Evolutionary conservation across 1,284 basidiomycete genomes (phyloP).

Genomic region (Trametes pubescens): DNA sequence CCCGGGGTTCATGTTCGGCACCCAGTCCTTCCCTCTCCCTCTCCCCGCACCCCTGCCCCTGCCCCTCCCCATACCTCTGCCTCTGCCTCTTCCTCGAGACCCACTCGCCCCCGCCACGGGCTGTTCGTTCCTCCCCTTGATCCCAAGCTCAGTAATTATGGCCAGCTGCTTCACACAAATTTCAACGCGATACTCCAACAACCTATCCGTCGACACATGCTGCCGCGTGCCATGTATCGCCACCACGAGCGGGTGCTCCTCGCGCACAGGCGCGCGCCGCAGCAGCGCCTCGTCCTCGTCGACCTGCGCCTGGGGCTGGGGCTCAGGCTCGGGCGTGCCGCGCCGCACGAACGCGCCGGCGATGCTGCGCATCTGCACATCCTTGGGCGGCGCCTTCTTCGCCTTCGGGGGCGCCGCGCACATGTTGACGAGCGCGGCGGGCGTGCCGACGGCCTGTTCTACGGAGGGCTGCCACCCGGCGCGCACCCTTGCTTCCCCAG

Average conservation of each 20-base stretch:
- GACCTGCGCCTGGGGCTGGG: not conserved
- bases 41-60: not conserved
- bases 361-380: constrained; percentile 38
- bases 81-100: not conserved
- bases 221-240: constrained; percentile 36
- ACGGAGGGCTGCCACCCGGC: constrained; percentile 33
- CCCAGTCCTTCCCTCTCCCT: not conserved
- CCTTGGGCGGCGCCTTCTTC: constrained; percentile 18
- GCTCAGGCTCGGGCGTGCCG: constrained; percentile 26
- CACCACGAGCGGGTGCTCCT: constrained; percentile 40
- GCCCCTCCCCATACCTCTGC: not conserved
- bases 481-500: constrained; percentile 32
- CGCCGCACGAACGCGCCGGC: constrained; percentile 47
- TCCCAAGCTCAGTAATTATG: constrained; percentile 46
- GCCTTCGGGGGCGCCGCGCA: constrained; percentile 36
- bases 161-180: constrained; percentile 51
- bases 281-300: not conserved
- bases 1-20: not conserved
- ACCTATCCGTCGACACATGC: constrained; percentile 50
- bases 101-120: constrained; percentile 19
- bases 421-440: constrained; percentile 43
- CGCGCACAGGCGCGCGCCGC: constrained; percentile 33
- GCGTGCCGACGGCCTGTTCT: constrained; percentile 46
- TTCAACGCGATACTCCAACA: constrained; percentile 55
- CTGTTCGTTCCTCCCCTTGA: constrained; percentile 48